A percentile compares a stretch with the other conserved stretches of the same genome.
These are phyloP conservation scores for Kitagawia praeruptora DNA, from an alignment of 129 eudicot genomes.

Conservation along the genomic window DNA sequence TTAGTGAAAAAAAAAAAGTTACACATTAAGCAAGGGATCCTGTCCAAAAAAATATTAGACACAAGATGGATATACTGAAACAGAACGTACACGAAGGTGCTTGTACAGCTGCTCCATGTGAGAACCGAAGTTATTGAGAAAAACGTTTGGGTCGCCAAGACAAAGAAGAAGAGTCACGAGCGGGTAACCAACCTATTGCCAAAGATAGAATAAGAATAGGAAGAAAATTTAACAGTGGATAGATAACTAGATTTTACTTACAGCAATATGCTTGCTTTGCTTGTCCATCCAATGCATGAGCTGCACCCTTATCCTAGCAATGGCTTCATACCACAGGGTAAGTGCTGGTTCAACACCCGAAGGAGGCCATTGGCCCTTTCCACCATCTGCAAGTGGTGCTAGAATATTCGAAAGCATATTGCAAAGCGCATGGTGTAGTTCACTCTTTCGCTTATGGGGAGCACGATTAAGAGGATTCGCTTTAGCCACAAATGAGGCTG, in stretches of 20 bases:
- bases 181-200: slow-evolving; percentile 76
- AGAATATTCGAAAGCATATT: slow-evolving; percentile 91
- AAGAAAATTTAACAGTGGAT: neutral
- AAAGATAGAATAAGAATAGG: neutral
- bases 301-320: slow-evolving; percentile 77
- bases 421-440: slow-evolving; percentile 94
- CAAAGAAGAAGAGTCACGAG: slow-evolving; percentile 97
- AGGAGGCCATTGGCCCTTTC: slow-evolving; percentile 97
- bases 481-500: slow-evolving; percentile 96
- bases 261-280: slow-evolving; percentile 94
- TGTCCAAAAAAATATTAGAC: neutral
- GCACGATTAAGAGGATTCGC: slow-evolving; percentile 93
- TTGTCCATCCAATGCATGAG: slow-evolving; percentile 97
- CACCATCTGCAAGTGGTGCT: slow-evolving; percentile 96
- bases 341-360: slow-evolving; percentile 91
- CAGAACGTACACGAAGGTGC: slow-evolving; percentile 67
- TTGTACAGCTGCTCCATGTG: slow-evolving; percentile 97
- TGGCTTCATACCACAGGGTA: slow-evolving; percentile 91
- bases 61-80: slow-evolving; percentile 1
- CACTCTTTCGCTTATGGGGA: slow-evolving; percentile 91
- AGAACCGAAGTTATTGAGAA: slow-evolving; percentile 71
- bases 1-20: neutral
- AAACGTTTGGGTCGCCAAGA: slow-evolving; percentile 87
- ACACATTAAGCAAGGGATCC: neutral
- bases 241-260: slow-evolving; percentile 27